Evolutionary conservation across 352 stramenopile species (phyloP), one percentile per base, ranked within the genome.

Genomic region (Pythium guiyangense): DNA sequence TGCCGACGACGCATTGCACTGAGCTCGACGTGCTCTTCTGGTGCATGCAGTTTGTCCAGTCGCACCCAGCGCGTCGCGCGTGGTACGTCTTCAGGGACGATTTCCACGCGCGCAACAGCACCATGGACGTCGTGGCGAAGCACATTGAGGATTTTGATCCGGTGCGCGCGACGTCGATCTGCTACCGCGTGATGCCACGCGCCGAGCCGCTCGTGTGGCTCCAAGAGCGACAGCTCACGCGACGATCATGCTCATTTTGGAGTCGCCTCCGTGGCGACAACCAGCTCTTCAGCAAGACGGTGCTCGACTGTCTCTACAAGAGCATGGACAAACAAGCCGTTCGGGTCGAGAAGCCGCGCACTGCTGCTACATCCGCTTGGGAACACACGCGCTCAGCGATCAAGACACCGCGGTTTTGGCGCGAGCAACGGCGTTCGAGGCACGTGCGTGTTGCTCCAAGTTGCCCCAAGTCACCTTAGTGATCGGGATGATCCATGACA

Each of bases 51-150:
- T n/a, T n/a, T n/a, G n/a, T n/a, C n/a, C n/a, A n/a, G n/a, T n/a
- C n/a, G n/a, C n/a, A n/a, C n/a, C n/a, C n/a, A n/a, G n/a, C n/a
- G n/a, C n/a, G n/a, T n/a, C n/a, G n/a, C n/a, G n/a, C n/a, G n/a
- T 84, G 73, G 73, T 84, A 68, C 25, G 57, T 84, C 10, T 79
- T 84, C 58, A 79, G 63, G 66, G 70, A 80, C 45, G 70, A 78
- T 29, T 59, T 84, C 14, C 78, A 64, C 25, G 54, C 59, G 26
- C 59, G 69, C 5, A 84, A 80, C 34, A 57, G 64, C 4, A 55
- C 69, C 14, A 78, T 84, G 69, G 61, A 44, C 25, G 46, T 59
- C 0, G 40, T 80, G 5, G 45, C 53, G n/a, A 54, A 49, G 18
- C 60, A 62, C 27, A 54, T 49, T 45, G 2, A 15, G 1, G 59